These are phyloP conservation scores for Candida michaelii DNA, from an alignment of 805 yeast genomes.

Conservation along the genomic window DNA sequence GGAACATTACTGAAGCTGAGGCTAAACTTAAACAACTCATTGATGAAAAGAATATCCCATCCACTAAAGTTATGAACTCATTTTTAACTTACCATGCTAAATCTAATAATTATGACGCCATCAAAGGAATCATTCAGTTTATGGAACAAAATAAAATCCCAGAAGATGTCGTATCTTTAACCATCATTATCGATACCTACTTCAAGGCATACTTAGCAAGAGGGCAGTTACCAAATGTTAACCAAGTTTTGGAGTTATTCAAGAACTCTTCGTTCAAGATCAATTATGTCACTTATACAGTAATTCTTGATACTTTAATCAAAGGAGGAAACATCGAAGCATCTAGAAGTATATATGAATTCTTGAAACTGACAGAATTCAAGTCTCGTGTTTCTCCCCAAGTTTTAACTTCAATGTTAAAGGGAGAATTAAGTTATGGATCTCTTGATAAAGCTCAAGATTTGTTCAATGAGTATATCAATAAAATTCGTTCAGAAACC, in stretches of 20 bases:
- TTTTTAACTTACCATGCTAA: slow-evolving; percentile 45
- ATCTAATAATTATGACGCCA: slow-evolving; percentile 44
- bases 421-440: slow-evolving; percentile 47
- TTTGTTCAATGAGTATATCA: slow-evolving; percentile 33
- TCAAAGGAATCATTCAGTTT: slow-evolving; percentile 44
- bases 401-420: slow-evolving; percentile 46
- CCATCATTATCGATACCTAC: slow-evolving; percentile 55
- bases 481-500: slow-evolving; percentile 33
- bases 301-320: slow-evolving; percentile 54
- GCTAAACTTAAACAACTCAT: slow-evolving; percentile 37
- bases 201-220: slow-evolving; percentile 47
- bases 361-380: slow-evolving; percentile 11
- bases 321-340: slow-evolving; percentile 48
- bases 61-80: slow-evolving; percentile 51
- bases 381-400: slow-evolving; percentile 32
- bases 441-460: slow-evolving; percentile 28
- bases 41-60: slow-evolving; percentile 41
- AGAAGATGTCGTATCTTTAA: slow-evolving; percentile 64
- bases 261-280: slow-evolving; percentile 21
- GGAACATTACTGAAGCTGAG: slow-evolving; percentile 46
- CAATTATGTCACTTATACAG: slow-evolving; percentile 49
- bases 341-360: slow-evolving; percentile 51
- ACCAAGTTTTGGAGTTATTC: slow-evolving; percentile 44
- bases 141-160: slow-evolving; percentile 42
- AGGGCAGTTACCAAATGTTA: slow-evolving; percentile 43